These are phyloP conservation scores for Entomortierella parvispora DNA, from an alignment of 192 early-diverging fungal species.

Conservation along the genomic window DNA sequence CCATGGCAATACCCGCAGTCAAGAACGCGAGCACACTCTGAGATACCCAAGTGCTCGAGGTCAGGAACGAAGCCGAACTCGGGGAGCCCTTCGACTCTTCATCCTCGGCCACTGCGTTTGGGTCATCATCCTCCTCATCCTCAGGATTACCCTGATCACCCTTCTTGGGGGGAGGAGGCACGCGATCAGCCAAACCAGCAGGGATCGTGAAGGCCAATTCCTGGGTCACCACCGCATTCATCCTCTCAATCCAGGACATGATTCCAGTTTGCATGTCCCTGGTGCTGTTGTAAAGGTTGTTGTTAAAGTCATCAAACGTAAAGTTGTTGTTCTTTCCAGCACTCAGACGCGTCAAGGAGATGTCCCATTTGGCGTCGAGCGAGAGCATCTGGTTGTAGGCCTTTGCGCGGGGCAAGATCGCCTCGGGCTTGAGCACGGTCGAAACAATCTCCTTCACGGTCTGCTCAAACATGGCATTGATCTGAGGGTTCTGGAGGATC, in stretches of 20 bases:
- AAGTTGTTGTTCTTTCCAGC: conserved; percentile 24
- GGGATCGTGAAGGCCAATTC: conserved; percentile 33
- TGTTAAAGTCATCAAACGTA: conserved; percentile 36
- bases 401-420: conserved; percentile 34
- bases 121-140: conserved; percentile 25
- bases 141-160: conserved; percentile 29
- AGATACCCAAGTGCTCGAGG: too few relatives aligned
- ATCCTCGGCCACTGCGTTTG: neutral
- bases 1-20: too few relatives aligned
- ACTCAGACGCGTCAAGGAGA: conserved; percentile 11
- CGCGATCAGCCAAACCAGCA: conserved; percentile 21
- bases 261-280: conserved; percentile 30
- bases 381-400: conserved; percentile 43
- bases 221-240: conserved; percentile 10
- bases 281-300: conserved; percentile 22
- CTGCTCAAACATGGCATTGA: conserved; percentile 42
- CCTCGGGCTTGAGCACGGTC: conserved; percentile 39
- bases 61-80: neutral
- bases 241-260: conserved; percentile 19
- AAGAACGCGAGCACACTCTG: too few relatives aligned
- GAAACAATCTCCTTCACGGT: conserved; percentile 45
- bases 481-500: conserved; percentile 24
- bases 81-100: neutral
- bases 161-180: conserved; percentile 31
- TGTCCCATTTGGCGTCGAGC: conserved; percentile 50